Base-by-base conservation (phyloP, 176 grass and related monocot genomes). In the Avena sativa region DNA sequence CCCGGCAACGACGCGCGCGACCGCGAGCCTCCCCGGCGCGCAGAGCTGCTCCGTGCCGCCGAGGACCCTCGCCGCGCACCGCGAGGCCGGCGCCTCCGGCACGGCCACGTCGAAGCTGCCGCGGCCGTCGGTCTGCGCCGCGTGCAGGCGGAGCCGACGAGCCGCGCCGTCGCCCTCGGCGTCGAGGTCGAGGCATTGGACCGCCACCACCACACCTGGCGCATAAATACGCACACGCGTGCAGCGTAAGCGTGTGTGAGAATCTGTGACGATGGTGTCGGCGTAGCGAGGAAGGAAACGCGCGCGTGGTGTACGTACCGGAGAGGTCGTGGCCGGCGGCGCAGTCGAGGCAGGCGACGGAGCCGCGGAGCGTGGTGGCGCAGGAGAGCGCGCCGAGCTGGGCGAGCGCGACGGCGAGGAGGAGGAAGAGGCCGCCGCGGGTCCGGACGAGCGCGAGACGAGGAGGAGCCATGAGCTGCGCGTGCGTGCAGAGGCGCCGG, bases 281-380 rank as follows among this genome's bases (percentile, higher is more conserved):
- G n/a, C n/a, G n/a, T n/a, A n/a, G n/a, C n/a, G n/a, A n/a, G n/a
- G n/a, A n/a, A n/a, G n/a, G n/a, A n/a, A n/a, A n/a, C n/a, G n/a
- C n/a, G 12, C 9, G 1, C 44, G 30, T 19, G 2, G 20, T 49
- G 20, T 49, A 74, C 71, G 46, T 75, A 75, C 72, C 87, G 40
- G 84, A 70, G 67, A 89, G 79, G 73, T 86, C 75, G 50, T 76
- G 84, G 52, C 78, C 86, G 19, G 74, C 30, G 75, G 65, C 51
- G 80, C 87, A 89, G 83, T 89, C 84, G 75, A 92, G 87, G 75
- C 87, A 89, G 48, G 84, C 4, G 74, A 92, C 74, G 55, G 74
- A 80, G 67, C 91, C 91, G 5, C 46, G 84, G 25, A 67, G 84
- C 28, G 59, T 71, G 36, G 38, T 44, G 65, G 84, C 74, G 84